Evolutionary conservation across 225 moss, liverwort and hornwort species (phyloP).

Genomic region (Bryoerythrophyllum caledonicum): DNA sequence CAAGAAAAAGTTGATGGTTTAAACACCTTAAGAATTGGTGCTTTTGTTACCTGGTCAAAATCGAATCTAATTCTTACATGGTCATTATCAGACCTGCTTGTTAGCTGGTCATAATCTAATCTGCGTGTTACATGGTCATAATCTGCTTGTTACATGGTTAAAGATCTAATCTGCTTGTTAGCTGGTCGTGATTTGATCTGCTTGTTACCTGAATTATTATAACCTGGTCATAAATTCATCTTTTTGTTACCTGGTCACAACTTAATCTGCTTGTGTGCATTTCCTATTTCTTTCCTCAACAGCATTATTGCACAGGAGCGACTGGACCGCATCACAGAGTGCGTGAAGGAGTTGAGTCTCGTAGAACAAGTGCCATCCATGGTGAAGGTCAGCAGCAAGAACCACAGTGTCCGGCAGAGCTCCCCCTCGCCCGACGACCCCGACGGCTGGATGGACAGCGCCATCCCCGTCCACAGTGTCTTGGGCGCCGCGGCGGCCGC

Average conservation of each 20-base stretch:
- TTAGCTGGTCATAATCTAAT: too few relatives aligned
- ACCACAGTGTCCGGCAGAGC: conserved; percentile 33
- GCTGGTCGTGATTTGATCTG: too few relatives aligned
- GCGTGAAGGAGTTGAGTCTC: conserved; percentile 93
- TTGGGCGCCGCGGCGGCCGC: conserved; percentile 95
- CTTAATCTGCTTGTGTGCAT: conserved; percentile 13
- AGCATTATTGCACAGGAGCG: conserved; percentile 99
- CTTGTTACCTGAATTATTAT: too few relatives aligned
- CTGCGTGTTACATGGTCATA: not conserved
- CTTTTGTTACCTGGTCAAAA: not conserved
- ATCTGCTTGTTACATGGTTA: not conserved
- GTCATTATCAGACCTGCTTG: not conserved
- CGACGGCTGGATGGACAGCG: conserved; percentile 96
- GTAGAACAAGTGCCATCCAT: conserved; percentile 71
- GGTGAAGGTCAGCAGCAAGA: conserved; percentile 75
- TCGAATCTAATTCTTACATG: conserved; percentile 10
- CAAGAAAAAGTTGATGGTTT: not conserved
- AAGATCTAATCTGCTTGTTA: too few relatives aligned
- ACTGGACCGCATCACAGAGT: conserved; percentile 94
- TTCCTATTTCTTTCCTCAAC: conserved; percentile 26
- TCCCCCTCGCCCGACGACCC: conserved; percentile 67
- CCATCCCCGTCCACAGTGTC: conserved; percentile 89
- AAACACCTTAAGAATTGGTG: conserved; percentile 2
- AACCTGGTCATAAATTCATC: too few relatives aligned
- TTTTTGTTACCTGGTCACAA: not conserved